Percentiles rank a stretch among this genome's conserved stretches.
phyloP scores from a whole-genome alignment of 2,329 filamentous ascomycete species.

The Colletotrichum sp. region DNA sequence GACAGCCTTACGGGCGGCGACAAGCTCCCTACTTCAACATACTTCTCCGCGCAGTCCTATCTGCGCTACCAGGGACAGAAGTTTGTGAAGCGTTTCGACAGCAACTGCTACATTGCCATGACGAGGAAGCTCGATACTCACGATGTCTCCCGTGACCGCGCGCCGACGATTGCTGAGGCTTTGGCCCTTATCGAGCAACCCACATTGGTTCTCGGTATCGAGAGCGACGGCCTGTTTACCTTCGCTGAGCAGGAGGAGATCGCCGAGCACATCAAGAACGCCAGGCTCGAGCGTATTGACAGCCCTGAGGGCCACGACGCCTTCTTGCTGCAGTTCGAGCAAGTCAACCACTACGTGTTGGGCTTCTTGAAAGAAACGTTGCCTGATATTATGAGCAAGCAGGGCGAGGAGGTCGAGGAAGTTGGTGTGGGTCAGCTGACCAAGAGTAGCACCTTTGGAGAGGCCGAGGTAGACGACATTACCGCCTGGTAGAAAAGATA shows the following conservation, averaged over 20 bases:
- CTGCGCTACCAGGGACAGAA: conserved; percentile 95
- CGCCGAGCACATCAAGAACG: conserved; percentile 79
- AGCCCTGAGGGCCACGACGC: conserved; percentile 96
- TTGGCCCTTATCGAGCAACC: conserved; percentile 86
- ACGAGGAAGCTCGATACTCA: conserved; percentile 98
- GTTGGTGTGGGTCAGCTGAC: conserved; percentile 66
- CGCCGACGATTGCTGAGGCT: conserved; percentile 72
- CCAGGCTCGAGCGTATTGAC: conserved; percentile 84
- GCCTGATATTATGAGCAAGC: conserved; percentile 83
- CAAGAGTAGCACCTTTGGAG: conserved; percentile 92
- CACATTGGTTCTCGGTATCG: conserved; percentile 88
- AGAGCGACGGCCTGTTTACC: conserved; percentile 94
- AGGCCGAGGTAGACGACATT: conserved; percentile 95
- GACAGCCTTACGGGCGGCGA: conserved; percentile 55
- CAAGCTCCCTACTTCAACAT: conserved; percentile 69
- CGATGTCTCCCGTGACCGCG: conserved; percentile 83
- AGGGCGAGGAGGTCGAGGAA: conserved; percentile 51
- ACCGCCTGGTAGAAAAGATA: conserved; percentile 76
- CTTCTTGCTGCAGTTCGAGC: conserved; percentile 95
- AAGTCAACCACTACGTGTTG: conserved; percentile 89
- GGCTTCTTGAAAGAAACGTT: conserved; percentile 82
- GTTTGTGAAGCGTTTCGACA: conserved; percentile 96
- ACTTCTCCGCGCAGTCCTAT: conserved; percentile 98
- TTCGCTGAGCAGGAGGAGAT: conserved; percentile 96
- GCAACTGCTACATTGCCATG: conserved; percentile 99